These are phyloP conservation scores for Trypanosoma cruzi DNA, from an alignment of 208 protist species.

Conservation along the genomic window DNA sequence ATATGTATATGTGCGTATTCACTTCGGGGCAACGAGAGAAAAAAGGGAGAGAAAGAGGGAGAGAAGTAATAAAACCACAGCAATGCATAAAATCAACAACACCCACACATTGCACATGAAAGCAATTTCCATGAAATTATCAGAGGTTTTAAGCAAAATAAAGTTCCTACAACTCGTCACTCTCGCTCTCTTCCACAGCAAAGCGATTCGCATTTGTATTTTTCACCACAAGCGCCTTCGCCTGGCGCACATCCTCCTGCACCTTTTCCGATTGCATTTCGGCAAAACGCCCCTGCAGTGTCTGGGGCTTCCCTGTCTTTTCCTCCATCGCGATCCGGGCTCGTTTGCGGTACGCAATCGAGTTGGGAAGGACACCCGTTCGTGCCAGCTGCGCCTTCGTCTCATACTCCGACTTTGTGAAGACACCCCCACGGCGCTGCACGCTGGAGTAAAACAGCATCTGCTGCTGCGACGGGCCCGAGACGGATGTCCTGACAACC, in stretches of 20 bases:
- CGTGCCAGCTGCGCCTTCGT: slow-evolving; percentile 68
- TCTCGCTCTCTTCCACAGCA: slow-evolving; percentile 29
- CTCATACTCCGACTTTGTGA: slow-evolving; percentile 69
- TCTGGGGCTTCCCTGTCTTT: slow-evolving; percentile 20
- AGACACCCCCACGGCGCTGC: slow-evolving; percentile 77
- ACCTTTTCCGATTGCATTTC: slow-evolving; percentile 35
- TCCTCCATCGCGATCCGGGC: slow-evolving; percentile 23
- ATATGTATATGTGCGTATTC: too few relatives aligned
- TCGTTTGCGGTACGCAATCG: slow-evolving; percentile 26
- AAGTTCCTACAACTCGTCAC: neutral
- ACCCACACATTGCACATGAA: neutral
- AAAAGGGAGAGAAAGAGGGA: too few relatives aligned
- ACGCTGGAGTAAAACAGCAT: slow-evolving; percentile 86
- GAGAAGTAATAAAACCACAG: too few relatives aligned
- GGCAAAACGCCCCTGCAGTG: slow-evolving; percentile 32
- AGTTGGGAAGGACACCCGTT: slow-evolving; percentile 46
- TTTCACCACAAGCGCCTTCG: slow-evolving; percentile 22
- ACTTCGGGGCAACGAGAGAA: too few relatives aligned
- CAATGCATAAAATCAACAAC: slow-evolving; percentile 4
- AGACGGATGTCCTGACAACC: slow-evolving; percentile 62
- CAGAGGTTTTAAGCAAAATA: neutral
- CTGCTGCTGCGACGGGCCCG: slow-evolving; percentile 45
- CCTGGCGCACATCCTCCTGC: slow-evolving; percentile 30
- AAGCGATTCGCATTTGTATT: slow-evolving; percentile 30
- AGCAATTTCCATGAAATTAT: neutral